phyloP scores from a whole-genome alignment of 805 yeast species.

The Saccharomycopsis sp. region DNA sequence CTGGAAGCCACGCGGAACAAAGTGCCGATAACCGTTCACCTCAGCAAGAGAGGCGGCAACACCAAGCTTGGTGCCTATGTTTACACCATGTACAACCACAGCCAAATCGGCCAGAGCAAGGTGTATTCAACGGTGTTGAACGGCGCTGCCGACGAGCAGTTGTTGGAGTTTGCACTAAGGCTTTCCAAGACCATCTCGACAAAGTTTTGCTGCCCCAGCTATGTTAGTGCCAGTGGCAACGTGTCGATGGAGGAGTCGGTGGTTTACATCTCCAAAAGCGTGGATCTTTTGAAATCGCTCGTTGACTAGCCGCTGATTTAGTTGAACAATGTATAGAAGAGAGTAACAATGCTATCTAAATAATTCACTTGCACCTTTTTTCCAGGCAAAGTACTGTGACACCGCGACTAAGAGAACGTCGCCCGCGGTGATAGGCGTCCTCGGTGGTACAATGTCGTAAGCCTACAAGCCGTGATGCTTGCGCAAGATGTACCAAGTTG shows the following conservation, averaged over 20 bases:
- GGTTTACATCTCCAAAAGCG: constrained; percentile 25
- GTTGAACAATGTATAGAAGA: too few relatives aligned
- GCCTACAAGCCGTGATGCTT: too few relatives aligned
- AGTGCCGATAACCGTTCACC: constrained; percentile 31
- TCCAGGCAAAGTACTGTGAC: too few relatives aligned
- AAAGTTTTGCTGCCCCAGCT: constrained; percentile 35
- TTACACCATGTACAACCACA: constrained; percentile 30
- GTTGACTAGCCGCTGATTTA: too few relatives aligned
- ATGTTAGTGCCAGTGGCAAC: constrained; percentile 37
- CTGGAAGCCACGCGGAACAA: constrained; percentile 6
- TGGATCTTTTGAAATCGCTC: too few relatives aligned
- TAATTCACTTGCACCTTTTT: too few relatives aligned
- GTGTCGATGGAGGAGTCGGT: constrained; percentile 30
- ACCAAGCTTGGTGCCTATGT: constrained; percentile 35
- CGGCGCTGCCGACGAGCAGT: constrained; percentile 29
- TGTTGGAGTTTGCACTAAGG: constrained; percentile 36
- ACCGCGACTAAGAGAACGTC: too few relatives aligned
- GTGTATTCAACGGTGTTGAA: constrained; percentile 37
- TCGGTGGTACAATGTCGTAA: too few relatives aligned
- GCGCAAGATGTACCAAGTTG: too few relatives aligned
- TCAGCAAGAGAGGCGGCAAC: constrained; percentile 28
- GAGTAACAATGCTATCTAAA: too few relatives aligned
- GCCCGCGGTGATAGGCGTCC: too few relatives aligned
- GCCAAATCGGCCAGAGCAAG: constrained; percentile 17
- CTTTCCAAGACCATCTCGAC: constrained; percentile 34